Conservation (phyloP, 1,139 yeast species). For the Zygosaccharomyces pseudobailii region DNA sequence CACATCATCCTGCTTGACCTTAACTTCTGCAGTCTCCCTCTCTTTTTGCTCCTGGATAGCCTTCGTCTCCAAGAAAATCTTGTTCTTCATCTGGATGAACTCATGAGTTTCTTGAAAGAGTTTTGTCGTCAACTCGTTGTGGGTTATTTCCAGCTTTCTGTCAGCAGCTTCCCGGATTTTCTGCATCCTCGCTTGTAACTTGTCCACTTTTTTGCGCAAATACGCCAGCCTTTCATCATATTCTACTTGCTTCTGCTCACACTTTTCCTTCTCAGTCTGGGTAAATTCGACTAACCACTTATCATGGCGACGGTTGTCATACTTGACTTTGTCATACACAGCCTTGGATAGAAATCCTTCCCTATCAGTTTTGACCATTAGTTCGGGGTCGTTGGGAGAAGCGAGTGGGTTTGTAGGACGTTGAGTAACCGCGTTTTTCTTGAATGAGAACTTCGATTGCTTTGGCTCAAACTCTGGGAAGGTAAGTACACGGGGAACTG, state of each 20-base stretch:
- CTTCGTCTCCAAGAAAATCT: slow-evolving; percentile 28
- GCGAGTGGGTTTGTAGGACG: slow-evolving; percentile 24
- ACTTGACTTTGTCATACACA: slow-evolving; percentile 27
- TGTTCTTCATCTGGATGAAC: slow-evolving; percentile 22
- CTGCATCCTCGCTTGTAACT: slow-evolving; percentile 22
- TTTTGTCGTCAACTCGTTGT: slow-evolving; percentile 21
- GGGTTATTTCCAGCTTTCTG: slow-evolving; percentile 25
- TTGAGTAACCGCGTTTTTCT: slow-evolving; percentile 2
- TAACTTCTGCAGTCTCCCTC: slow-evolving; percentile 22
- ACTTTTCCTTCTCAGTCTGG: slow-evolving; percentile 14
- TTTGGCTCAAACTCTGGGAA: slow-evolving; percentile 11
- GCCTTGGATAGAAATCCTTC: slow-evolving; percentile 30
- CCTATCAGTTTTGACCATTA: slow-evolving; percentile 25
- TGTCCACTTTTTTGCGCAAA: slow-evolving; percentile 21
- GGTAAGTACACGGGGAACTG: slow-evolving; percentile 4
- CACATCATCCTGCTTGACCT: slow-evolving; percentile 19
- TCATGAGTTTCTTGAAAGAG: slow-evolving; percentile 23
- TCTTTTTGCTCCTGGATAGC: slow-evolving; percentile 22
- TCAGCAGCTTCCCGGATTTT: slow-evolving; percentile 23
- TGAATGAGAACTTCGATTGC: slow-evolving; percentile 7
- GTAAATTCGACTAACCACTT: slow-evolving; percentile 19
- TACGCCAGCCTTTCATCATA: slow-evolving; percentile 20
- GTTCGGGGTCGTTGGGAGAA: slow-evolving; percentile 31
- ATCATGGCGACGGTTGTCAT: slow-evolving; percentile 22
- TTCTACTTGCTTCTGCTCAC: slow-evolving; percentile 18